Evolutionary conservation across 805 yeast genomes (phyloP), one percentile per base, ranked within the genome.

Genomic region (Komagataella pseudopastoris): DNA sequence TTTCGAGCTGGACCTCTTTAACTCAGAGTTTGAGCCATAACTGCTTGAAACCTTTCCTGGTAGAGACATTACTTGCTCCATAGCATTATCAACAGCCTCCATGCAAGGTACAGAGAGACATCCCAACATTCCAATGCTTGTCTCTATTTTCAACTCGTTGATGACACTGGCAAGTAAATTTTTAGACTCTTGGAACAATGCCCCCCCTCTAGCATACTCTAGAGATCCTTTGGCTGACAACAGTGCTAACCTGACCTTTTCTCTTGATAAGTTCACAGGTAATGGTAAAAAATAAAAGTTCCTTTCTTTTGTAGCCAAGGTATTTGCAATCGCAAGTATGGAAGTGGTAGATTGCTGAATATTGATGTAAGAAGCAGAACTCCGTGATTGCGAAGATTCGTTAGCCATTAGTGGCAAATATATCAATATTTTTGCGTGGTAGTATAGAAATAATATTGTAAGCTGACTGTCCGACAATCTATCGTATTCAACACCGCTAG

Each of bases 191-290:
- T 80, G 85, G 60, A 83, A 81, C 51, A 88, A 65, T 1, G 91
- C 81, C 0, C 96, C 96, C 44, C 89, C 88, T 61, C 87, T 80
- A 2, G 87, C 81, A 61, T 86, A 88, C 55, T 88, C 96, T 52
- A 89, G 69, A 0, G 88, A 78, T 14, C 95, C 89, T 55, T 79
- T 78, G 0, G 89, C 88, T 23, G 83, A 84, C 48, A 84, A 58
- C 30, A 85, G 67, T 0, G 85, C 72, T 55, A 82, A 74, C 49
- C 88, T 68, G 2, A 86, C 80, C 58, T 77, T 79, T 54, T 82
- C 79, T 54, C 88, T 64, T 0, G 85, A 70, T 7, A 78, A 65
- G 56, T 82, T 83, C 48, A 82, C 62, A 0, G 93, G 90, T 10
- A 84, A 62, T 0, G 90, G 85, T 7, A 83, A 60, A 46, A 77